Base-by-base conservation (phyloP, 2,329 filamentous ascomycete genomes). In the Aotearoamyces nothofagi region DNA sequence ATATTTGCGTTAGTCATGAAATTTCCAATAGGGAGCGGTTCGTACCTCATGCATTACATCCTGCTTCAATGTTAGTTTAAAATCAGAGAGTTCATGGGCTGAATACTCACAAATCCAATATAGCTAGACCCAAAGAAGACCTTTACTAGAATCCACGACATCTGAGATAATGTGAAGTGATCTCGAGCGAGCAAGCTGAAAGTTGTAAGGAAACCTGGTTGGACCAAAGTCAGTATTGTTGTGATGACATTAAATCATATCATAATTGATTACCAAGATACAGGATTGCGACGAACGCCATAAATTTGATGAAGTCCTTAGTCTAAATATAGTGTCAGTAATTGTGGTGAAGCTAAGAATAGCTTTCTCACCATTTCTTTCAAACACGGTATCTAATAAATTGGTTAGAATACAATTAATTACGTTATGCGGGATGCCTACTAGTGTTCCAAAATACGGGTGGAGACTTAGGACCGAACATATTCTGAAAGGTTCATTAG, bases 291-390 rank as follows among this genome's bases (percentile, higher is more conserved):
- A 92, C 79, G 15, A 87, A 63, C 2, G 81, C 78, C 32, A 72
- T 66, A 47, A 90, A 92, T 45, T 86, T 86, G 50, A 86, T 53
- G 48, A 93, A 93, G 48, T 92, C 83, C 52, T 86, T 87, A 22
- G 79, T 70, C 68, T 71, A 42, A n/a, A n/a, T n/a, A n/a, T n/a
- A n/a, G n/a, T 35, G n/a, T n/a, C n/a, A n/a, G n/a, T n/a, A n/a
- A n/a, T n/a, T n/a, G n/a, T n/a, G n/a, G n/a, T n/a, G n/a, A 20
- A 20, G n/a, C 19, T 7, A 20, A 20, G 19, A 20, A 20, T 20
- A 8, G 19, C 19, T 20, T 20, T 20, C 36, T 30, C 51, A 68
- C 79, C 86, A 94, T 94, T 50, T 87, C 82, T 49, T 90, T 90
- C 28, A 94, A 63, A 38, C 86, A 92, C 0, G 84, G 86, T 34